A percentile compares a stretch with the other conserved stretches of the same genome.
These are phyloP conservation scores for Suhomyces anneliseae DNA, from an alignment of 1,139 yeast species.

Conservation along the genomic window DNA sequence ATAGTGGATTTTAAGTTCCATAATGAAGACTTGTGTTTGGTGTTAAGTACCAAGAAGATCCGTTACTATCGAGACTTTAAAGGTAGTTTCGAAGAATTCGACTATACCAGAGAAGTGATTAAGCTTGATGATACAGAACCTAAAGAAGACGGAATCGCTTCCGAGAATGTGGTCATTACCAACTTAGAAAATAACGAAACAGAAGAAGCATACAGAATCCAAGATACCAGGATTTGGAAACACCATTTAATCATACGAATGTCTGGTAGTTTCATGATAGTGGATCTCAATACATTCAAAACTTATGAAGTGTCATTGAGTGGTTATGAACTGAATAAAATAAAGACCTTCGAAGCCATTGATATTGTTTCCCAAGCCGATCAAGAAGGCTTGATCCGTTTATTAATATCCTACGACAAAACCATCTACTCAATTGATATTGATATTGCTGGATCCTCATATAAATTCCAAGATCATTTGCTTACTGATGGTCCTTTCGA, in stretches of 20 bases:
- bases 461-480: constrained; percentile 34
- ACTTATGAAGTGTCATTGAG: constrained; percentile 31
- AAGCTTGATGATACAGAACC: constrained; percentile 33
- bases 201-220: constrained; percentile 33
- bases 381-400: constrained; percentile 16
- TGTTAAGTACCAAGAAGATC: constrained; percentile 55
- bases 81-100: constrained; percentile 59
- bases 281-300: constrained; percentile 25
- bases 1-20: constrained; percentile 56
- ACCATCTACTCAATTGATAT: constrained; percentile 32
- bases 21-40: constrained; percentile 62
- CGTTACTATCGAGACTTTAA: constrained; percentile 69
- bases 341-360: constrained; percentile 18
- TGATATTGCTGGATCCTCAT: constrained; percentile 24
- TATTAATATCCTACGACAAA: constrained; percentile 29
- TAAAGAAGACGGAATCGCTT: background rate
- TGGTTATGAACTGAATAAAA: constrained; percentile 16
- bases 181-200: constrained; percentile 34
- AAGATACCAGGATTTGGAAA: constrained; percentile 26
- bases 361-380: constrained; percentile 1
- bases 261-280: constrained; percentile 27
- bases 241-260: constrained; percentile 34
- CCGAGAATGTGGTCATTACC: constrained; percentile 22
- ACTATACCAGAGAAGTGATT: constrained; percentile 34
- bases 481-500: constrained; percentile 62